A percentile compares a stretch with the other conserved stretches of the same genome.
Conservation (phyloP, 2,329 filamentous ascomycete genomes). For the Arthrobotrys iridis region DNA sequence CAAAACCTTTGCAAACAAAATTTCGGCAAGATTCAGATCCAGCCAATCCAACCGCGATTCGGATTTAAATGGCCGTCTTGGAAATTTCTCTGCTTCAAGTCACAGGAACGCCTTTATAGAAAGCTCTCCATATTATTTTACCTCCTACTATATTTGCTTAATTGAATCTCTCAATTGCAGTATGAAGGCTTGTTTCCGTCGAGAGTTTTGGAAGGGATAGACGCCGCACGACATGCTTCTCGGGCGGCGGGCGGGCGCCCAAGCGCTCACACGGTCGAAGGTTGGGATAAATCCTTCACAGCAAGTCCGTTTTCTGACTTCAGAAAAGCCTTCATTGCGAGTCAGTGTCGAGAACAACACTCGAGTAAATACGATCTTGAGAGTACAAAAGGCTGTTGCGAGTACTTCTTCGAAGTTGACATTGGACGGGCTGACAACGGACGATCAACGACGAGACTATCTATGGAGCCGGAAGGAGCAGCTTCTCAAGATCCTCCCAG, state of each 20-base stretch:
- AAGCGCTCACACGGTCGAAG: neutral
- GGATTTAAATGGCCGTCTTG: too few relatives aligned
- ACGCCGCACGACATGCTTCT: neutral
- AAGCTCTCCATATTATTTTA: too few relatives aligned
- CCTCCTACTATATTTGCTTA: too few relatives aligned
- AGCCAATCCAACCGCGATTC: too few relatives aligned
- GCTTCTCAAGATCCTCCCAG: neutral
- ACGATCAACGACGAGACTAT: constrained; percentile 10
- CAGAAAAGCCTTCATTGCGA: neutral
- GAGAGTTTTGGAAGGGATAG: neutral
- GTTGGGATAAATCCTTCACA: neutral
- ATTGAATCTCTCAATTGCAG: too few relatives aligned
- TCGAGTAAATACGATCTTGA: constrained; percentile 6
- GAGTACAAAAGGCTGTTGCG: constrained; percentile 25
- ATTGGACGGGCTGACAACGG: neutral
- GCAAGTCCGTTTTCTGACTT: neutral
- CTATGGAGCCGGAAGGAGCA: constrained; percentile 25
- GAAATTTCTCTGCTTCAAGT: too few relatives aligned
- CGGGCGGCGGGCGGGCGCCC: neutral
- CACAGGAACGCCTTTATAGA: too few relatives aligned
- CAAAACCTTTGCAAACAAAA: neutral
- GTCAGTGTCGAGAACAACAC: neutral
- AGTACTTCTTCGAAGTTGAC: neutral
- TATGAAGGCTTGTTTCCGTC: too few relatives aligned
- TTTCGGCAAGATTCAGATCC: too few relatives aligned